Evolutionary conservation across 768 basidiomycete genomes (phyloP), one percentile per base, ranked within the genome.

Genomic region (Phlebiopsis gigantea): DNA sequence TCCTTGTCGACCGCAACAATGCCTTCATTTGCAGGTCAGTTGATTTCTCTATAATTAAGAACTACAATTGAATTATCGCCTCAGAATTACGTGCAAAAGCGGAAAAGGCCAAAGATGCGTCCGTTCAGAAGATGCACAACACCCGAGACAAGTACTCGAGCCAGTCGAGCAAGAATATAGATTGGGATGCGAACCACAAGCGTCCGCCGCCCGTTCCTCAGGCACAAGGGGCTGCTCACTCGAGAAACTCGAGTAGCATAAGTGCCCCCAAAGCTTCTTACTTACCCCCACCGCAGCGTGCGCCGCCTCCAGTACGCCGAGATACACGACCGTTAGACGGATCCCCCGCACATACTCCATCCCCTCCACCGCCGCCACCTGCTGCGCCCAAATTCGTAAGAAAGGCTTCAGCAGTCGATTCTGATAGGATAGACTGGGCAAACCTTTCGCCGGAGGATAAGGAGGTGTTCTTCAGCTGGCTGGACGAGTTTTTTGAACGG

Each of bases 401-500:
- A 43, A 14, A 53, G 26, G 30, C 39, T n/a, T n/a, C 48, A 31
- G 6, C 56, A 34, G 15, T 12, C 8, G 63, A 14, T n/a, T 58
- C 49, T 63, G 57, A 51, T 5, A 53, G 39, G 41, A 80, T 91
- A 28, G 83, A 89, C 65, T 92, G 89, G 89, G 68, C 76, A 5
- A 83, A 87, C 66, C 74, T 92, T 46, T 79, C 82, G 1, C 64
- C 67, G 21, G 77, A 84, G 65, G 88, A 92, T 64, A 91, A 89
- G 65, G 72, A 80, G 28, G 80, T 74, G 24, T 87, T 92, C 65
- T 92, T 91, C 68, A 70, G 71, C 57, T 91, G 89, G 88, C 73
- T 92, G 21, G 89, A 92, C 66, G 89, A 90, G 63, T 91, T 85
- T 71, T 92, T 92, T 63, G 77, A 80, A 15, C 75, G 76, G 30